These are phyloP conservation scores for Knoxia roxburghii DNA, from an alignment of 257 asterid genomes.

Conservation along the genomic window DNA sequence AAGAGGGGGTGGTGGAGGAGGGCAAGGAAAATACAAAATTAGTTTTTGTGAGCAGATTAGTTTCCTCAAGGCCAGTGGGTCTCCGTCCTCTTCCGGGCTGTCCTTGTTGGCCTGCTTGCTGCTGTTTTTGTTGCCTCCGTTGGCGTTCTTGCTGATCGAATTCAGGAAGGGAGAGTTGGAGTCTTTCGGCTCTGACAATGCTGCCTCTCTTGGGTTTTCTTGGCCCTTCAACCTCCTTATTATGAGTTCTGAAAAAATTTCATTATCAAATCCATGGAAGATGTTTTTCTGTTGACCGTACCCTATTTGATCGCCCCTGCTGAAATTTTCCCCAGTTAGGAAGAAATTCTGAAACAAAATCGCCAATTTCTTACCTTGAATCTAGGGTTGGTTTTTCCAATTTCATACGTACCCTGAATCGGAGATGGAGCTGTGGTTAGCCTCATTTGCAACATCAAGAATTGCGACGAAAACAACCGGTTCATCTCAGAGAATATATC, in stretches of 20 bases:
- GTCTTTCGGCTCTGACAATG: slow-evolving; percentile 38
- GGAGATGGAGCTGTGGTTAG: slow-evolving; percentile 31
- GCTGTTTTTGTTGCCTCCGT: not conserved
- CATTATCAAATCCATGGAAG: slow-evolving; percentile 33
- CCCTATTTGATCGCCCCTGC: slow-evolving; percentile 1
- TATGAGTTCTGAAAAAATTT: slow-evolving; percentile 21
- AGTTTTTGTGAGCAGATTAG: slow-evolving; percentile 41
- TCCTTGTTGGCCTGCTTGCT: no score
- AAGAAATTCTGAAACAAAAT: slow-evolving; percentile 33
- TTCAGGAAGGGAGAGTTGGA: slow-evolving; percentile 30
- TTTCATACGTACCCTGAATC: slow-evolving; percentile 8
- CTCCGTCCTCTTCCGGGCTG: not conserved
- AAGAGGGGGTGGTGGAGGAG: no score
- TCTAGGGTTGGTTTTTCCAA: not conserved
- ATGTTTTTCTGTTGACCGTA: slow-evolving; percentile 24
- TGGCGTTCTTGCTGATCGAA: slow-evolving; percentile 16
- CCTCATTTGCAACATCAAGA: slow-evolving; percentile 22
- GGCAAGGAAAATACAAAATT: no score
- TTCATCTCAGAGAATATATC: slow-evolving; percentile 24
- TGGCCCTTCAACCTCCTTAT: slow-evolving; percentile 28
- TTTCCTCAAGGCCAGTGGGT: slow-evolving; percentile 49
- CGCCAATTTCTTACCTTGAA: not conserved
- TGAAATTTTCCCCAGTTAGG: slow-evolving; percentile 57
- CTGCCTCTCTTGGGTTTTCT: slow-evolving; percentile 45
- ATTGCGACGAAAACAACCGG: slow-evolving; percentile 14